Percentiles rank a stretch among this genome's conserved stretches.
Evolutionary conservation across 305 asterid species (phyloP).

Genomic region (Withania somnifera): DNA sequence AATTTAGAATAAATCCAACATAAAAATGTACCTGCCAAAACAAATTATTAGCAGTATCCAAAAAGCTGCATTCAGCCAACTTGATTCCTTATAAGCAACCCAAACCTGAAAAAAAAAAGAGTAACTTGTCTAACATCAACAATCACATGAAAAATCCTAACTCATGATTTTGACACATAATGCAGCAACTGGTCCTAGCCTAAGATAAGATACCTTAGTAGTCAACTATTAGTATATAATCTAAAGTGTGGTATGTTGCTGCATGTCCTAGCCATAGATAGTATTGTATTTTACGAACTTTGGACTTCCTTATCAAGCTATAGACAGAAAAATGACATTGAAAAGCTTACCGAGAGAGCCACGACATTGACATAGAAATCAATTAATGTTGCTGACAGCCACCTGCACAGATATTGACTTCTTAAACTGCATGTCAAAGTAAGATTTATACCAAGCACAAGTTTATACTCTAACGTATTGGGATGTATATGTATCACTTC

Average conservation of each 20-base stretch:
- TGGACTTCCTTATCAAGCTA: neutral
- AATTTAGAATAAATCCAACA: neutral
- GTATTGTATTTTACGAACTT: neutral
- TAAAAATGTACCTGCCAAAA: constrained; percentile 52
- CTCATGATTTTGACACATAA: neutral
- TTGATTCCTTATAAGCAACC: constrained; percentile 73
- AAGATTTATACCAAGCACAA: neutral
- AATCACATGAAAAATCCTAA: neutral
- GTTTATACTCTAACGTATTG: neutral
- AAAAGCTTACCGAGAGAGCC: constrained; percentile 54
- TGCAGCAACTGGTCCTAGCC: neutral
- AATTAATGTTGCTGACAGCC: constrained; percentile 60
- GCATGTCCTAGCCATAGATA: neutral
- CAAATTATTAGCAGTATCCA: constrained; percentile 67
- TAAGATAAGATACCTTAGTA: neutral
- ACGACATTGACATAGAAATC: constrained; percentile 55
- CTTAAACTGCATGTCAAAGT: neutral
- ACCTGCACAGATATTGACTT: constrained; percentile 36
- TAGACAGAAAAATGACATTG: neutral
- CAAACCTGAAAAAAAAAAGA: constrained; percentile 47
- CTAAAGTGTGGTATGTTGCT: neutral
- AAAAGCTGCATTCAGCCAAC: constrained; percentile 30
- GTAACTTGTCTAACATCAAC: neutral
- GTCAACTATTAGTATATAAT: neutral
- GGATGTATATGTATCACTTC: neutral